These are phyloP conservation scores for Limnanthes douglasii DNA, from an alignment of 345 rosid species.

Conservation along the genomic window DNA sequence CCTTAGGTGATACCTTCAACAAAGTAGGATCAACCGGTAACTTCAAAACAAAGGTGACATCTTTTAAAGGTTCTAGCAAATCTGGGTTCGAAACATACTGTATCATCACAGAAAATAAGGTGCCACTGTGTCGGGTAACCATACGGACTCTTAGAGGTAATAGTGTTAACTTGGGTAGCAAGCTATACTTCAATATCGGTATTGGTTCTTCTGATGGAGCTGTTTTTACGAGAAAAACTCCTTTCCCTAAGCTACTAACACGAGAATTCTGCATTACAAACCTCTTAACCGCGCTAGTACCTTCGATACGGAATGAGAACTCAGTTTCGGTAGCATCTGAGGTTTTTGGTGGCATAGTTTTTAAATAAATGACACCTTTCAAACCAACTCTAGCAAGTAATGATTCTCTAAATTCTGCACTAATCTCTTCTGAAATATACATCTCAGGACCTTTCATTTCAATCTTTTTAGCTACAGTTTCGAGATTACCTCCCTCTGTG, in stretches of 20 bases:
- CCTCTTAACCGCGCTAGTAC: constrained; percentile 59
- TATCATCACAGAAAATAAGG: constrained; percentile 91
- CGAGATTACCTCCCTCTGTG: constrained; percentile 39
- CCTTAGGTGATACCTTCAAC: constrained; percentile 91
- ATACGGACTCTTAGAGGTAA: constrained; percentile 84
- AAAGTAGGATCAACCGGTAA: constrained; percentile 90
- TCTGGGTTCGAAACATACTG: constrained; percentile 89
- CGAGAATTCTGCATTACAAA: constrained; percentile 58
- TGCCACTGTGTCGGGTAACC: constrained; percentile 73
- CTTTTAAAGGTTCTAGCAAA: constrained; percentile 41
- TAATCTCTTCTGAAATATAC: constrained; percentile 74
- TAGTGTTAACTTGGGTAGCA: constrained; percentile 69
- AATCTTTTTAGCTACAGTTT: constrained; percentile 59
- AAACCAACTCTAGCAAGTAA: constrained; percentile 84
- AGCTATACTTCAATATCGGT: constrained; percentile 81
- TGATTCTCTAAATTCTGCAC: constrained; percentile 92
- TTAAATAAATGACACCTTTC: constrained; percentile 82
- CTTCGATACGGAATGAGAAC: constrained; percentile 78
- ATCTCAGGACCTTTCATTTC: constrained; percentile 97
- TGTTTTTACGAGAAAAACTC: constrained; percentile 85
- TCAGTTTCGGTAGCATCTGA: constrained; percentile 77
- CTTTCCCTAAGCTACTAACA: constrained; percentile 74
- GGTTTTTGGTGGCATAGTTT: constrained; percentile 60
- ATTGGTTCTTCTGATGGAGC: constrained; percentile 83
- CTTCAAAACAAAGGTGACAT: constrained; percentile 71